Evolutionary conservation across 345 rosid species (phyloP), one percentile per base, ranked within the genome.

Genomic region (Euphorbia peplus): DNA sequence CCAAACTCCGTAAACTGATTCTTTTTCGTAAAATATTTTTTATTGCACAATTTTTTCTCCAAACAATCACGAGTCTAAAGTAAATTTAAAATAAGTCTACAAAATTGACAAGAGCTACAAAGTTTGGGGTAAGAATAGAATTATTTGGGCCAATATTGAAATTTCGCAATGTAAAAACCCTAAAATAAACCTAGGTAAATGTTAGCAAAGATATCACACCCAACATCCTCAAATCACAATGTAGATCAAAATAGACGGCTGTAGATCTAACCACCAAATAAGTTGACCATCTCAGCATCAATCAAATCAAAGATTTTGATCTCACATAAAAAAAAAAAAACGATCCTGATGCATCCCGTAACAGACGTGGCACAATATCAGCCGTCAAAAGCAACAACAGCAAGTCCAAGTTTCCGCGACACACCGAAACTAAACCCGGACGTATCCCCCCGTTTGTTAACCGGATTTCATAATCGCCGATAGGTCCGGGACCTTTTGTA

Each of bases 381-480:
- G 21, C 53, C 66, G 35, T 60, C 26, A 60, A 63, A 63, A 22
- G 7, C 24, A 41, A 4, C n/a, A 62, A 10, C 24, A 47, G 47
- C 0, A 13, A 25, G 14, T 0, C 3, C 8, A 37, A 32, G 25
- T n/a, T 9, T n/a, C 15, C 51, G 44, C 52, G 37, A 1, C 9
- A 16, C 82, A 89, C 80, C 64, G 83, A 67, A 87, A 42, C 58
- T 3, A 28, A 87, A 81, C 95, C 92, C 97, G 96, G 96, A 89
- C 86, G 84, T 81, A 75, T 76, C 70, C 70, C 70, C 70, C 73
- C 64, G 80, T 64, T 46, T 46, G 61, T 53, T 64, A 89, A 78
- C 77, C 84, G 78, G 84, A 91, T 82, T 91, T 75, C 75, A 93
- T 85, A 72, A 82, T 80, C 91, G 84, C 81, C 81, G 87, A 83